Evolutionary conservation across 345 rosid species (phyloP), one percentile per base, ranked within the genome.

Genomic region (Cochlearia excelsa): DNA sequence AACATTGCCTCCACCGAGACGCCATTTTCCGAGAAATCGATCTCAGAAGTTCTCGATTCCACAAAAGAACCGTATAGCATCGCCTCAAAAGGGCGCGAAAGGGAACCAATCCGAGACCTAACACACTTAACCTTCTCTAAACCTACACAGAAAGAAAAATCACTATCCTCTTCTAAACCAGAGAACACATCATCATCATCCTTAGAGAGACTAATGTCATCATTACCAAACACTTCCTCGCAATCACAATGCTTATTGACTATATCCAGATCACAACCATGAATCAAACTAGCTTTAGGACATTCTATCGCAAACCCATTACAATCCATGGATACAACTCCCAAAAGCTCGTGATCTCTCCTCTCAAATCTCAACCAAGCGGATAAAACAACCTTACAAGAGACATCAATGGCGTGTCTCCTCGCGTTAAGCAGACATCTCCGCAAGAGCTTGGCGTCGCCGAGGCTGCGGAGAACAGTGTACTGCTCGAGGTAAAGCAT

Each of bases 351-450:
- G 63, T 91, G 77, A 48, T 77, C 95, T 57, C 87, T 82, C 76
- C 84, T 84, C 80, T 88, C 93, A 61, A 65, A 83, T 65, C 88
- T 75, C 71, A 92, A 76, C 98, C 98, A 92, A 44, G 95, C 82
- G 46, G 89, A 81, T 26, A 92, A 80, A 61, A 88, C 88, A 26
- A 84, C 81, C 77, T 88, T 82, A 9, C 88, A 73, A 70, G 82
- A 81, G 60, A 81, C 81, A 76, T 86, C 98, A 56, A 51, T 8
- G 34, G 98, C 86, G 54, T 69, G 72, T 28, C 82, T 80, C 76
- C 82, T 81, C 0, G 95, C 96, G 37, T 81, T 70, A 30, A 78
- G 74, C 33, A 91, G 79, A 35, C 96, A 91, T 71, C 83, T 84
- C 2, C 92, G 79, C 48, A 79, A 74, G 67, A 88, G 63, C 90